phyloP scores from a whole-genome alignment of 202 grass and related monocot species.

The Schoenoplectus triqueter region DNA sequence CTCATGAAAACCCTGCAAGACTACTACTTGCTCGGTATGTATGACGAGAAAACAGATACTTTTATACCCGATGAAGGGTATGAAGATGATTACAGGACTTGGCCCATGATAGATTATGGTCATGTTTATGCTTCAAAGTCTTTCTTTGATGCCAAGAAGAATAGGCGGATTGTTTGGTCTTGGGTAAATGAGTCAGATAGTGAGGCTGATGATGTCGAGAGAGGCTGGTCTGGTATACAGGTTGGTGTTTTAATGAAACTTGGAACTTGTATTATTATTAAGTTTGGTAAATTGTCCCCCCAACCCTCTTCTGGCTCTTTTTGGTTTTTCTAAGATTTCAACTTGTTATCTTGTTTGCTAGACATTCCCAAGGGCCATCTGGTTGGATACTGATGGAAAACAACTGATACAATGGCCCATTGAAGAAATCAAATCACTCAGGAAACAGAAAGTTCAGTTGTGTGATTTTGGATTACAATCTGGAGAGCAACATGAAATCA shows the following conservation, averaged over 20 bases:
- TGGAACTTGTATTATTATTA: neutral
- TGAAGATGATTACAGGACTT: constrained; percentile 51
- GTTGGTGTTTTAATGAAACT: constrained; percentile 32
- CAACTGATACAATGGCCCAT: constrained; percentile 70
- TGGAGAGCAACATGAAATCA: constrained; percentile 55
- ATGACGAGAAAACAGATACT: constrained; percentile 49
- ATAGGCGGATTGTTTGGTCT: constrained; percentile 59
- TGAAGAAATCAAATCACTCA: constrained; percentile 72
- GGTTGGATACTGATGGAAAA: constrained; percentile 65
- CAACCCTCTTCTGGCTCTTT: neutral
- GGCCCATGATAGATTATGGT: constrained; percentile 64
- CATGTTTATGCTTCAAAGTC: constrained; percentile 84
- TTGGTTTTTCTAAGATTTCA: neutral
- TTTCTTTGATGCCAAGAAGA: constrained; percentile 60
- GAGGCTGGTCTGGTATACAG: constrained; percentile 79
- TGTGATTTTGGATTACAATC: constrained; percentile 36
- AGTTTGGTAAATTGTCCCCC: neutral
- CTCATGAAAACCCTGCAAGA: constrained; percentile 54
- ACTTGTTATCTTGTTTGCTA: constrained; percentile 25
- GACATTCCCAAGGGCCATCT: constrained; percentile 67
- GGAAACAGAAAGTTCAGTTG: constrained; percentile 46
- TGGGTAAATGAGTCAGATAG: constrained; percentile 81
- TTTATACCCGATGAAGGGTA: constrained; percentile 44
- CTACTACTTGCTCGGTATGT: constrained; percentile 60
- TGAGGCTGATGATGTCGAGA: constrained; percentile 54